Evolutionary conservation across 495 filamentous ascomycete species (phyloP), one percentile per base, ranked within the genome.

Genomic region (Penicillium cosmopolitanum): DNA sequence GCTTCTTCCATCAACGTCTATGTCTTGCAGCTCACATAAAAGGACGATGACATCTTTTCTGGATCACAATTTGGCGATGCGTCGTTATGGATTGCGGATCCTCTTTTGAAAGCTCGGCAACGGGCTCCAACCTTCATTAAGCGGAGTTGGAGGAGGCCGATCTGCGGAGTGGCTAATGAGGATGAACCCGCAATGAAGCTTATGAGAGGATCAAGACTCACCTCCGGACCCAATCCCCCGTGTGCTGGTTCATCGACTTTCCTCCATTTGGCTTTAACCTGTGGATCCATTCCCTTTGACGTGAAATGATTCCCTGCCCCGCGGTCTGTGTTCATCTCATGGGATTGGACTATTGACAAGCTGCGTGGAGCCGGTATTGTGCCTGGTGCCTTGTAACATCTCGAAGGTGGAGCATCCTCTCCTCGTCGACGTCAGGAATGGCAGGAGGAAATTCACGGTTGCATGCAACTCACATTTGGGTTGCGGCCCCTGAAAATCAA

Each of bases 81-180:
- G 36, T 9, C 36, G 15, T n/a, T 12, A 12, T 38, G 36, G 36
- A 44, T 19, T 44, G 42, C 42, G 42, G 42, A 18, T 4, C 16
- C n/a, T 7, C 16, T 16, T 8, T 44, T 16, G 42, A 44, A 12
- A 0, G 46, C 46, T 48, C 46, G 46, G 46, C 46, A 28, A 48
- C 3, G 21, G 10, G 43, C 7, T 21, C 10, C 16, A 46, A 23
- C 46, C 4, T 38, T 12, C 15, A 4, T n/a, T 2, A 18, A 19
- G 42, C 18, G 28, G 28, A 33, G 31, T 44, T 19, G 31, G 23
- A 33, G 25, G 52, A 21, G 21, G 25, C 35, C 42, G 67, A 69
- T 69, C 65, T 58, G 57, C 67, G 33, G 36, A 56, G 43, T 63
- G 56, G 59, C 50, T 61, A 65, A 69, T 69, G 64, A 65, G 12